These are phyloP conservation scores for Termitomyces heimii DNA, from an alignment of 768 basidiomycete species.

Conservation along the genomic window DNA sequence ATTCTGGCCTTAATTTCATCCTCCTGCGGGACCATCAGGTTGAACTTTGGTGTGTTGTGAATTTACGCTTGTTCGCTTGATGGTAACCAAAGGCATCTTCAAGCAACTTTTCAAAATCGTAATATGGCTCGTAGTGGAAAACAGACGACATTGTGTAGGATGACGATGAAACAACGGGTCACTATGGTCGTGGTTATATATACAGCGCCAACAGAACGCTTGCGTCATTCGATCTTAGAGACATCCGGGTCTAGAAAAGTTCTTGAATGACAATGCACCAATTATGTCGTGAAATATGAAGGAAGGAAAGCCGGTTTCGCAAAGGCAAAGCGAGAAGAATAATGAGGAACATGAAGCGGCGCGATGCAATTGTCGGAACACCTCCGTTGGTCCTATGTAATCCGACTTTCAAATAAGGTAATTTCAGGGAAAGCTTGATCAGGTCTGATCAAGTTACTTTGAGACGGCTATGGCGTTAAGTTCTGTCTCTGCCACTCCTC, in stretches of 20 bases:
- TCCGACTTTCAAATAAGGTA: too few species aligned
- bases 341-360: not conserved
- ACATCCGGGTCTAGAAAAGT: not conserved
- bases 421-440: too few species aligned
- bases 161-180: not conserved
- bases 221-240: constrained; percentile 3
- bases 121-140: constrained; percentile 36
- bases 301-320: not conserved
- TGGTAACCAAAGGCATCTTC: constrained; percentile 29
- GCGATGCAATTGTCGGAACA: too few species aligned
- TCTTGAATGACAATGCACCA: not conserved
- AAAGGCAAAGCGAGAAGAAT: not conserved
- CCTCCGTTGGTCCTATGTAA: too few species aligned
- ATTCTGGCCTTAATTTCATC: constrained; percentile 40
- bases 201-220: not conserved
- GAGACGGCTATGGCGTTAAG: too few species aligned
- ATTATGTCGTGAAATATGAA: not conserved
- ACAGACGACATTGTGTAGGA: constrained; percentile 14
- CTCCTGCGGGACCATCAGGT: constrained; percentile 19
- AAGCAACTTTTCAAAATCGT: constrained; percentile 38
- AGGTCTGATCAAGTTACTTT: too few species aligned
- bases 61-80: constrained; percentile 2
- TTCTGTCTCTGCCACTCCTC: too few species aligned
- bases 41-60: not conserved
- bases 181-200: not conserved